Percentiles rank a stretch among this genome's conserved stretches.
These are phyloP conservation scores for Aspergillus sp. DNA, from an alignment of 2,329 filamentous ascomycete species.

Conservation along the genomic window DNA sequence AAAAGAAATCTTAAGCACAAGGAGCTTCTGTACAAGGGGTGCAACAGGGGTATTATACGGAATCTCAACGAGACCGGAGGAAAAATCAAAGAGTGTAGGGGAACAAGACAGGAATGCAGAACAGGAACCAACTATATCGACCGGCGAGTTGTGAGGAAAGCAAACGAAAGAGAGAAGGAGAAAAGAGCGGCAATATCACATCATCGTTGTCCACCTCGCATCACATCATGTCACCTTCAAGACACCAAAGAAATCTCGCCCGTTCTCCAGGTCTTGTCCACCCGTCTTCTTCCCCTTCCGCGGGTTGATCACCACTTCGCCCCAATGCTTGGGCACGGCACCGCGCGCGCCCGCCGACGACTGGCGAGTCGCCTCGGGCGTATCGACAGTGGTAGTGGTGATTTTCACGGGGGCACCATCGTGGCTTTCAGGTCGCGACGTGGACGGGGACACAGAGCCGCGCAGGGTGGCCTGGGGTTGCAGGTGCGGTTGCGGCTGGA, in stretches of 20 bases:
- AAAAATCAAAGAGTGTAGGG: constrained; percentile 2
- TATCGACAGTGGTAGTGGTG: constrained; percentile 13
- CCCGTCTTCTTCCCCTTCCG: constrained; percentile 31
- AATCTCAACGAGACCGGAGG: constrained; percentile 1
- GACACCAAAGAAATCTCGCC: constrained; percentile 40
- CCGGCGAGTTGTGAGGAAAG: constrained; percentile 1
- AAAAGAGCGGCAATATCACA: constrained; percentile 10
- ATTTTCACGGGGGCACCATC: constrained; percentile 18
- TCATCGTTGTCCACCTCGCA: constrained; percentile 8
- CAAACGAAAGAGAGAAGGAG: constrained; percentile 9
- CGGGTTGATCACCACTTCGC: constrained; percentile 43
- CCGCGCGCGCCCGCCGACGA: constrained; percentile 14
- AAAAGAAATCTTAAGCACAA: not conserved
- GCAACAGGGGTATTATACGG: constrained; percentile 12
- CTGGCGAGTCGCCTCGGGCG: not conserved
- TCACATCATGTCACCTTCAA: constrained; percentile 29
- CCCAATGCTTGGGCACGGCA: constrained; percentile 41
- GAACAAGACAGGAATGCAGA: constrained; percentile 2
- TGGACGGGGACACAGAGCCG: constrained; percentile 25
- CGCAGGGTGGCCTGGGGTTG: constrained; percentile 37
- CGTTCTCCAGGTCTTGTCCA: constrained; percentile 20
- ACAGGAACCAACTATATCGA: constrained; percentile 1
- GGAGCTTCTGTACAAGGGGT: not conserved
- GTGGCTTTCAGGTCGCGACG: constrained; percentile 20
- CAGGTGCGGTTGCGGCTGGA: constrained; percentile 42